Conservation (phyloP, 306 rosid genomes). For the Cicer bijugum region DNA sequence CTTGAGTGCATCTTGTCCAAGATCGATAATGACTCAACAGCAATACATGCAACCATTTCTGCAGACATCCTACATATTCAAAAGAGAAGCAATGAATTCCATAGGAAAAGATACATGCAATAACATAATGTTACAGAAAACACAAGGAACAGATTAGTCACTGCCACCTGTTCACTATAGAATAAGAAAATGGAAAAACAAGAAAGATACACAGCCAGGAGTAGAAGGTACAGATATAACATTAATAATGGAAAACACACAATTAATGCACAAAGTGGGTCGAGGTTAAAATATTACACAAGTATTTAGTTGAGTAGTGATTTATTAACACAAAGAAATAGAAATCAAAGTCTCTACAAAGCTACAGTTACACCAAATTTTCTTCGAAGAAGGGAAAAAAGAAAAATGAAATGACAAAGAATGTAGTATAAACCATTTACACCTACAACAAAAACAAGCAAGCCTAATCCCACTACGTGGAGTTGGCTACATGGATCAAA, state of each 20-base stretch:
- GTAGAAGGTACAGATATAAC: conserved; percentile 7
- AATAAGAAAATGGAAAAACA: conserved; percentile 10
- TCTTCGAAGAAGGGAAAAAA: background rate
- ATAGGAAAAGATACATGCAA: conserved; percentile 7
- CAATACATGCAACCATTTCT: conserved; percentile 95
- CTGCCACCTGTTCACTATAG: background rate
- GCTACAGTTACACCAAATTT: background rate
- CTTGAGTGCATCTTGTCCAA: conserved; percentile 90
- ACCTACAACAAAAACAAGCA: background rate
- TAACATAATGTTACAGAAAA: conserved; percentile 16
- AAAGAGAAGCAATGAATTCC: conserved; percentile 23
- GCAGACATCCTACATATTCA: conserved; percentile 71
- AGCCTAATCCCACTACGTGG: background rate
- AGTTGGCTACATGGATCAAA: background rate
- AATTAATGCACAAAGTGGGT: conserved; percentile 12
- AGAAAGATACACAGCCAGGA: background rate
- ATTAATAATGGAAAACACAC: background rate
- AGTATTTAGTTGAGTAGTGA: conserved; percentile 5
- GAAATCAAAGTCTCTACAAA: conserved; percentile 19
- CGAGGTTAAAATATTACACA: background rate
- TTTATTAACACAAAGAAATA: background rate
- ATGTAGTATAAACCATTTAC: conserved; percentile 4
- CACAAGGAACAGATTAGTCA: conserved; percentile 18
- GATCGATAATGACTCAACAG: conserved; percentile 90
- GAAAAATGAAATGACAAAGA: background rate